A percentile compares a stretch with the other conserved stretches of the same genome.
Conservation (phyloP, 192 early-diverging fungal genomes). For the Coemansia sp. region DNA sequence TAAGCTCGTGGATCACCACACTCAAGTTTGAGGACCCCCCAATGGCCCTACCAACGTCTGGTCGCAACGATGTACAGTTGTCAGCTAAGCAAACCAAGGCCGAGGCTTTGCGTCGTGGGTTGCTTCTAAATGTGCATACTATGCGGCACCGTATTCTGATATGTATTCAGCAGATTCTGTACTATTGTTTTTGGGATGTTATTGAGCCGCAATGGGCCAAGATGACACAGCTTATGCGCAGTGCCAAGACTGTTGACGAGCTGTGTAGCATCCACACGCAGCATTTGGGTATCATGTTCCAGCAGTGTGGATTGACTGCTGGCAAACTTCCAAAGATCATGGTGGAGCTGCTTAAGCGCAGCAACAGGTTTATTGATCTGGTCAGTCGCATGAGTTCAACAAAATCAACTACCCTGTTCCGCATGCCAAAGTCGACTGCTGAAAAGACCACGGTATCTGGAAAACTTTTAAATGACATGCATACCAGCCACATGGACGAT, state of each 20-base stretch:
- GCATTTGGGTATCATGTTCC: conserved; percentile 83
- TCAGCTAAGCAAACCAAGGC: no score
- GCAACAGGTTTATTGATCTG: conserved; percentile 24
- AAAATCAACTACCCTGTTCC: conserved; percentile 15
- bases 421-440: conserved; percentile 36
- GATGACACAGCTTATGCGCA: conserved; percentile 61
- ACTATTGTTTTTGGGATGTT: conserved; percentile 88
- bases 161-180: conserved; percentile 90
- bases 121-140: conserved; percentile 62
- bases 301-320: conserved; percentile 86
- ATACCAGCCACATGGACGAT: conserved; percentile 9
- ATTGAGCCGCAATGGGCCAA: conserved; percentile 86
- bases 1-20: conserved; percentile 64
- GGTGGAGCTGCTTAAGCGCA: conserved; percentile 33
- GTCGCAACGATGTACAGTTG: conserved; percentile 24
- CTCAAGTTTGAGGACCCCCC: conserved; percentile 37
- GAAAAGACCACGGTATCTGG: conserved; percentile 26
- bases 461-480: conserved; percentile 12
- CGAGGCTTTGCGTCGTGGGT: conserved; percentile 52
- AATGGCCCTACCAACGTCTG: background rate
- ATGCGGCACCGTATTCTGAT: conserved; percentile 80
- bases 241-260: conserved; percentile 81
- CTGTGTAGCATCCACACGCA: conserved; percentile 74
- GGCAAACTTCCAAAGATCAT: conserved; percentile 73
- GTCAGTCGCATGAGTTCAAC: conserved; percentile 21